These are phyloP conservation scores for Barnettozyma salicaria DNA, from an alignment of 805 yeast genomes.

Conservation along the genomic window DNA sequence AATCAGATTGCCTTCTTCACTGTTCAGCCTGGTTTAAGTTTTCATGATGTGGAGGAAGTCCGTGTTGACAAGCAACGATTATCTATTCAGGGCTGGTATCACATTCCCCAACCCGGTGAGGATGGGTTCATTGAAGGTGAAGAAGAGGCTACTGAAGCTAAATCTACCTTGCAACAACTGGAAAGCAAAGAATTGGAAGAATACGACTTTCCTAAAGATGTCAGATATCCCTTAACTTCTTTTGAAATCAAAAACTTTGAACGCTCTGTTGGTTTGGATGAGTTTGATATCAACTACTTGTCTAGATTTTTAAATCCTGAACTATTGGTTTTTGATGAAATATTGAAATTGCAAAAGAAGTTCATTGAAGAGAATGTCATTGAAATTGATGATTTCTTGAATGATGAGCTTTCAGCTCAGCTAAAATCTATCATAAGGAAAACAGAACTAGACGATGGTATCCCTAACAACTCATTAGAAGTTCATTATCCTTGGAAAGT, in stretches of 20 bases:
- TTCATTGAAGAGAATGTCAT: conserved; percentile 68
- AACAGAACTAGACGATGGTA: conserved; percentile 53
- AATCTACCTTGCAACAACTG: conserved; percentile 71
- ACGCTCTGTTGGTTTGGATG: conserved; percentile 4
- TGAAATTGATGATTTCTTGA: conserved; percentile 59
- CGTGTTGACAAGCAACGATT: conserved; percentile 83
- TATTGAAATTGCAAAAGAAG: conserved; percentile 38
- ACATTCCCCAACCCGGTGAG: conserved; percentile 92
- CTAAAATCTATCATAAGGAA: conserved; percentile 45
- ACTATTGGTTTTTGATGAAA: conserved; percentile 35
- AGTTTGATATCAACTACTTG: conserved; percentile 45
- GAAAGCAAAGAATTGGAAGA: conserved; percentile 73
- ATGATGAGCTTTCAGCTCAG: conserved; percentile 42
- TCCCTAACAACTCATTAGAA: conserved; percentile 53
- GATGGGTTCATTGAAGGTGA: conserved; percentile 79
- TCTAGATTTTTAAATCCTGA: conserved; percentile 49
- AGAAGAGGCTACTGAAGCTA: conserved; percentile 68
- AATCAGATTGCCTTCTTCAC: conserved; percentile 94
- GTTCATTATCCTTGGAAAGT: conserved; percentile 76
- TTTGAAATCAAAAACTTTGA: conserved; percentile 33
- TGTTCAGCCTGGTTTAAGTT: conserved; percentile 93
- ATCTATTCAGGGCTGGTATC: conserved; percentile 98
- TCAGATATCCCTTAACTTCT: conserved; percentile 36
- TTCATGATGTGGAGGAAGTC: conserved; percentile 98
- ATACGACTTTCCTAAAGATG: conserved; percentile 72